Base-by-base conservation (phyloP, 2,329 filamentous ascomycete species). In the Beauveria pseudobassiana region DNA sequence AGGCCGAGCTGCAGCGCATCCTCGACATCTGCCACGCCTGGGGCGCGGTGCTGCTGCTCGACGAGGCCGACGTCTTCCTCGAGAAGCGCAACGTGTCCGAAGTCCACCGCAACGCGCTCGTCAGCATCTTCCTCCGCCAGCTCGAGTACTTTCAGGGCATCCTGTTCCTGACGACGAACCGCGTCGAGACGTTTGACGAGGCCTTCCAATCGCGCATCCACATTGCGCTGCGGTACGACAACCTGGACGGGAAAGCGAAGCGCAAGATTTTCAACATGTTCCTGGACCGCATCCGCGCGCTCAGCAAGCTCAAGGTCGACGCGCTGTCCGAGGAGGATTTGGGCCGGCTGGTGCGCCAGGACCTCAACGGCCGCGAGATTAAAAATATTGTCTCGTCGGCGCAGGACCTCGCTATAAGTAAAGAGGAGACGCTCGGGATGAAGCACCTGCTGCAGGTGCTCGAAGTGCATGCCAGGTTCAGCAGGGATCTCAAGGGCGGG, bases 131-230 rank as follows among this genome's bases (percentile, higher is more conserved):
- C 78, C 78, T 96, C 2, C 86, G 91, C 0, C 81, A 93, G 62
- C 80, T 96, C 0, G 93, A 97, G 74, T 96, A 96, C 73, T 96
- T 96, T 76, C 90, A 96, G 70, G 92, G 92, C 3, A 96, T 96
- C 59, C 74, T 96, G 5, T 96, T 96, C 77, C 75, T 96, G 28
- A 96, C 92, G 0, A 96, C 92, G 2, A 96, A 96, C 71, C 85
- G 91, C 1, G 90, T 96, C 1, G 84, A 89, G 77, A 93, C 90
- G 0, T 96, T 96, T 69, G 92, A 96, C 68, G 90, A 95, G 64
- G 92, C 92, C 0, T 96, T 96, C 79, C 89, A 95, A 71, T 90
- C 87, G 10, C 85, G 92, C 26, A 96, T 96, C 64, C 91, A 96
- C 72, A 87, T 96, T 67, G 90, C 91, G 0, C 78, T 96, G 9